These are phyloP conservation scores for Ophiostoma quercus DNA, from an alignment of 2,329 filamentous ascomycete genomes.

Conservation along the genomic window DNA sequence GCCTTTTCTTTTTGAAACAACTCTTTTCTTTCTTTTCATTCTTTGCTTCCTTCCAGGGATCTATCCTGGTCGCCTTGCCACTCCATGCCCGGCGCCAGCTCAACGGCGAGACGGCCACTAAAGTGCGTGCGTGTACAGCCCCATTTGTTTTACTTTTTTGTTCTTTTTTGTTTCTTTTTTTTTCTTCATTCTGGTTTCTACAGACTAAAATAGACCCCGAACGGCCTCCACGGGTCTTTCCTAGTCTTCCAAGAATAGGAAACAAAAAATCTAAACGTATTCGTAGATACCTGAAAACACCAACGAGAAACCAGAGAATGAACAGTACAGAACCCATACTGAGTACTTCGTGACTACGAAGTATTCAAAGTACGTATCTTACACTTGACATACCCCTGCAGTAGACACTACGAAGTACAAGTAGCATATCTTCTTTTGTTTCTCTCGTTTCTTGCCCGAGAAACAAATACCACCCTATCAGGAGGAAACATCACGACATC, in stretches of 20 bases:
- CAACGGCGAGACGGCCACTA: neutral
- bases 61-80: neutral
- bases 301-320: too few species aligned
- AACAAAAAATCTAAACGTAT: neutral
- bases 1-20: neutral
- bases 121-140: constrained; percentile 7
- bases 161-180: neutral
- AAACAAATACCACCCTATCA: neutral
- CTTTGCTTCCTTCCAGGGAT: neutral
- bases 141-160: neutral
- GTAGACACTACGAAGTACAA: neutral
- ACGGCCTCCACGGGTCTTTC: neutral
- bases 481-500: constrained; percentile 9
- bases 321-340: too few species aligned
- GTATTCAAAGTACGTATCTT: too few species aligned
- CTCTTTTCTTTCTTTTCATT: neutral
- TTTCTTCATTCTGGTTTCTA: neutral
- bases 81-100: neutral
- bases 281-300: too few species aligned
- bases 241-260: neutral
- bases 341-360: too few species aligned
- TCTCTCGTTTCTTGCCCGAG: neutral
- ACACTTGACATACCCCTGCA: neutral
- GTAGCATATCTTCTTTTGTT: neutral
- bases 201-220: neutral